A percentile compares a stretch with the other conserved stretches of the same genome.
phyloP scores from a whole-genome alignment of 257 asterid species.

The Solanum clarkiae region DNA sequence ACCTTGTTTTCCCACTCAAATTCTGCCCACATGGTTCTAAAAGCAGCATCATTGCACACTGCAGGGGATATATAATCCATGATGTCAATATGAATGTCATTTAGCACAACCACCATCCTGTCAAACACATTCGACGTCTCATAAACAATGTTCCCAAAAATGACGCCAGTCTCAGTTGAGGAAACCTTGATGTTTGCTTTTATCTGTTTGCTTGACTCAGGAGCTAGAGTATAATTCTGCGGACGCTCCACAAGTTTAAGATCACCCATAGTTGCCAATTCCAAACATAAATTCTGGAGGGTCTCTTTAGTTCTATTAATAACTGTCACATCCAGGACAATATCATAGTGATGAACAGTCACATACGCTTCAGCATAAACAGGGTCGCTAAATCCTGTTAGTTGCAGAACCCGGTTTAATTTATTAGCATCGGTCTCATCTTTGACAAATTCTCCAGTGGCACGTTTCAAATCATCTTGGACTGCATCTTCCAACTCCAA shows the following conservation, averaged over 20 bases:
- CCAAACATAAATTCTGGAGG: constrained; percentile 89
- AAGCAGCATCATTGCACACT: constrained; percentile 79
- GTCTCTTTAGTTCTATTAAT: constrained; percentile 89
- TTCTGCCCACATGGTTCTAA: constrained; percentile 98
- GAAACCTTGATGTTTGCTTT: constrained; percentile 95
- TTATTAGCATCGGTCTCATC: constrained; percentile 80
- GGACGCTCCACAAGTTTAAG: constrained; percentile 98
- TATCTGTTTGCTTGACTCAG: constrained; percentile 88
- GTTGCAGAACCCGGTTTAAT: constrained; percentile 79
- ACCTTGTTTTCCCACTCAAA: constrained; percentile 99
- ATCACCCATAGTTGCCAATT: constrained; percentile 97
- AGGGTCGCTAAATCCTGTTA: constrained; percentile 93
- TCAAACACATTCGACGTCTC: constrained; percentile 91
- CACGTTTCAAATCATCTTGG: constrained; percentile 92
- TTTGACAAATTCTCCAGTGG: constrained; percentile 83
- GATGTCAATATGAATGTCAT: constrained; percentile 93
- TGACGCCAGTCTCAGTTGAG: constrained; percentile 95
- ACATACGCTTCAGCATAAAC: constrained; percentile 97
- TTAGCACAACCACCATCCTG: constrained; percentile 80
- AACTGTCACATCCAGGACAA: constrained; percentile 84
- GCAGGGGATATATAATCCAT: constrained; percentile 99
- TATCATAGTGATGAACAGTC: constrained; percentile 92
- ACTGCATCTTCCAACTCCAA: constrained; percentile 88
- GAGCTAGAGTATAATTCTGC: constrained; percentile 83
- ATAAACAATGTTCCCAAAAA: constrained; percentile 87